Base-by-base conservation (phyloP, 306 rosid genomes). In the Lablab purpureus region DNA sequence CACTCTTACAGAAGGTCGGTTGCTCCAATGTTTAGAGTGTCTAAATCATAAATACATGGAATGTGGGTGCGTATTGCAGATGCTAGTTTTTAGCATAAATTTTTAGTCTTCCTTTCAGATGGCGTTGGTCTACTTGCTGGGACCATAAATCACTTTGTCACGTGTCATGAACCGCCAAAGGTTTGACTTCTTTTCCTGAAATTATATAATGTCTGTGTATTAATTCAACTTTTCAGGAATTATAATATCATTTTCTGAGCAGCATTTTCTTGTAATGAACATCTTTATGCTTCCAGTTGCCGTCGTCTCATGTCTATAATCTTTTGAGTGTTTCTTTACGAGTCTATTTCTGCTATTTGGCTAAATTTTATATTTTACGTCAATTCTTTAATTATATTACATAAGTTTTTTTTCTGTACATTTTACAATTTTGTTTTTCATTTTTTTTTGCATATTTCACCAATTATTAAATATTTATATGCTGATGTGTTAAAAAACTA, bases 51-150 rank as follows among this genome's bases (percentile, higher is more conserved):
- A 37, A 4, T 58, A 30, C 41, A 50, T 78, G 67, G 51, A 63
- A 43, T 17, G 17, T 34, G 54, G 6, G 41, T 67, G 45, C 45
- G 63, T 62, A 55, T 75, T 19, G 63, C 23, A 59, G 73, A 81
- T 74, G 79, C 74, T 79, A 41, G 70, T 41, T 34, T 56, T 59
- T 58, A 30, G 28, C 71, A 18, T 69, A 71, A 52, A 36, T 46
- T 77, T 87, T 83, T 51, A 10, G 56, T 66, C 40, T 62, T 81
- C 68, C 71, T 87, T 86, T 82, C 90, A 95, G 99, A 95, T 59
- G 98, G 99, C 64, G 82, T 90, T 62, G 99, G 98, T 82, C 85
- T 95, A 81, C 98, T 95, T 34, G 98, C 97, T 75, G 99, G 97
- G 79, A 90, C 91, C 88, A 89, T 91, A 84, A 87, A 85, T 85